phyloP scores from a whole-genome alignment of 2,329 filamentous ascomycete species.

The Sporothrix pseudoabietina region DNA sequence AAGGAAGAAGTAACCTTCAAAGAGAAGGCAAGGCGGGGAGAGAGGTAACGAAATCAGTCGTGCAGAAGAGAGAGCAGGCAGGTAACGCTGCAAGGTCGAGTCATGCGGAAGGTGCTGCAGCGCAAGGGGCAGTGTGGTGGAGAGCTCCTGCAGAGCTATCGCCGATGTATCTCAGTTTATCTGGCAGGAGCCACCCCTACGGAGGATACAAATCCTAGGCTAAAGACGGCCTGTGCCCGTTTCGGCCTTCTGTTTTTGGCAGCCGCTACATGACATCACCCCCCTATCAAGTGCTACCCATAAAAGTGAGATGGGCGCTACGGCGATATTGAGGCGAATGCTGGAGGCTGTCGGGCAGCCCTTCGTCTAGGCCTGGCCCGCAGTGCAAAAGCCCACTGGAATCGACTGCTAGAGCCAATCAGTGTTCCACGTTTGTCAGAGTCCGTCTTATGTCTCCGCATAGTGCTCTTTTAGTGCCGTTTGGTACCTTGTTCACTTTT shows the following conservation, averaged over 20 bases:
- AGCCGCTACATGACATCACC: conserved; percentile 25
- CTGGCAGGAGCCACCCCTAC: background rate
- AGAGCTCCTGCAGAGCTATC: conserved; percentile 21
- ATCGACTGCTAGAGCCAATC: conserved; percentile 5
- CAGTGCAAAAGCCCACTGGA: background rate
- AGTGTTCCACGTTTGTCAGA: conserved; percentile 9
- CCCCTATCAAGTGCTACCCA: background rate
- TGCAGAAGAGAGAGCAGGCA: background rate
- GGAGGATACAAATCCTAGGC: background rate
- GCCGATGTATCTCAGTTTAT: background rate
- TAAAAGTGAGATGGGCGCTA: background rate
- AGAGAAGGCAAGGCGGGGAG: background rate
- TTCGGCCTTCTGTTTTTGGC: conserved; percentile 3
- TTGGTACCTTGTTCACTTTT: background rate
- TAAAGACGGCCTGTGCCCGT: conserved; percentile 18
- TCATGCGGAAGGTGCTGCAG: conserved; percentile 19
- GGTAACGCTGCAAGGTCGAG: background rate
- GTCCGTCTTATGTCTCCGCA: background rate
- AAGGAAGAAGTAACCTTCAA: background rate
- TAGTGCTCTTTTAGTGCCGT: background rate
- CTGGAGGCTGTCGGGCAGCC: background rate
- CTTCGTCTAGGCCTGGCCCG: conserved; percentile 4
- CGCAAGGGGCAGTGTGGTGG: conserved; percentile 18
- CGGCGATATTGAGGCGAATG: background rate
- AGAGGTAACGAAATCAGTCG: background rate